Evolutionary conservation across 2,329 filamentous ascomycete species (phyloP).

Genomic region (Aspergillus fructus): DNA sequence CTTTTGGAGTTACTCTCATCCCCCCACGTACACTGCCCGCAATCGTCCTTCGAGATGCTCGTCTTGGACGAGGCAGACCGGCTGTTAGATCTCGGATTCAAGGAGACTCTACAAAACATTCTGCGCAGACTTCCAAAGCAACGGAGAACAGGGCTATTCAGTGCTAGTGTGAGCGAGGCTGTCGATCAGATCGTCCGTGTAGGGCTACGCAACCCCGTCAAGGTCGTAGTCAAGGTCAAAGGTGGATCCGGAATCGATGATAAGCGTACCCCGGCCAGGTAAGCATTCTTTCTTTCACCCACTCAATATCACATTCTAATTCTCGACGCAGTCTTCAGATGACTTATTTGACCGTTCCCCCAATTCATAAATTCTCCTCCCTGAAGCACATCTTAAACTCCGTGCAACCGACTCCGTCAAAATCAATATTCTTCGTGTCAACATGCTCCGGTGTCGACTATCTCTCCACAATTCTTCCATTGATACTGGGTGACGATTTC

Average conservation of each 20-base stretch:
- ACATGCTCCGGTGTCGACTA: constrained; percentile 96
- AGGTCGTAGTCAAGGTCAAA: constrained; percentile 91
- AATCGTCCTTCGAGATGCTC: constrained; percentile 86
- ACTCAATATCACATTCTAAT: constrained; percentile 16
- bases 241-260: constrained; percentile 72
- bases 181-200: constrained; percentile 91
- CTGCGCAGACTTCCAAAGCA: constrained; percentile 85
- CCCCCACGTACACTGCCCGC: constrained; percentile 80
- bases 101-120: constrained; percentile 84
- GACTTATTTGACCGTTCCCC: constrained; percentile 73
- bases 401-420: constrained; percentile 72
- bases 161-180: constrained; percentile 92
- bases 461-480: constrained; percentile 76
- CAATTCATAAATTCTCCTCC: constrained; percentile 77
- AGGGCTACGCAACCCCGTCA: constrained; percentile 89
- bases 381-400: constrained; percentile 68
- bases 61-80: constrained; percentile 95
- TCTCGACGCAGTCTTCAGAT: constrained; percentile 67
- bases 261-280: constrained; percentile 79
- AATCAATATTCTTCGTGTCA: constrained; percentile 87
- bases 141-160: constrained; percentile 87
- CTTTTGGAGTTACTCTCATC: constrained; percentile 84
- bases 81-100: constrained; percentile 89
- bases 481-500: constrained; percentile 67
- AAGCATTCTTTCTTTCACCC: constrained; percentile 5